Evolutionary conservation across 495 filamentous ascomycete genomes (phyloP), one percentile per base, ranked within the genome.

Genomic region (Hypomontagnella monticulosa): DNA sequence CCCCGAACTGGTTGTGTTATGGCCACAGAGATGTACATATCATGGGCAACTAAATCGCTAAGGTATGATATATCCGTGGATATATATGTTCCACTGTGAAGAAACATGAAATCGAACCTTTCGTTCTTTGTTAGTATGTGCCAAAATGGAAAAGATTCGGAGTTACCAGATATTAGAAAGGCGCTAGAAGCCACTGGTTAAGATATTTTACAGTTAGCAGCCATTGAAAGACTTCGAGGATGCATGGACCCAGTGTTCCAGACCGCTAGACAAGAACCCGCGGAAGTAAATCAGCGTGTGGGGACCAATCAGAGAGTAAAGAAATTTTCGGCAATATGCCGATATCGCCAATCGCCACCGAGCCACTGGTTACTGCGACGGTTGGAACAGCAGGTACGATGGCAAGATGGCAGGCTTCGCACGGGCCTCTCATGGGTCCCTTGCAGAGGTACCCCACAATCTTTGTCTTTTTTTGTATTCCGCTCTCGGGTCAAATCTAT

Each of bases 371-470:
- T 61, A 40, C 4, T 44, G 32, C 23, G 34, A 18, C 41, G 23
- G 30, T n/a, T 57, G 34, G 34, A 57, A 43, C 41, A 27, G 15
- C 15, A 30, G 30, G 2, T 27, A 51, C 33, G 36, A 10, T 8
- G 27, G 44, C 32, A 14, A 3, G 36, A 14, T 56, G 30, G 38
- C 34, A 48, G 27, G 55, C 42, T 18, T 54, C 4, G 30, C 60
- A 65, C 54, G 27, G 59, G 14, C 33, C 65, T 44, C 6, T 9
- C 33, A 57, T 36, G 30, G 57, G 37, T 33, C 51, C 61, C 58
- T 57, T 66, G 46, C 54, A 65, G 50, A 27, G 23, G 23, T 8
- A 77, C 75, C 73, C 75, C 75, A 77, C 75, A 77, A 46, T 73
- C 70, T 66, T 49, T 46, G 44, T 62, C 16, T 61, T 57, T 66